Evolutionary conservation across 1,139 yeast species (phyloP), one percentile per base, ranked within the genome.

Genomic region (Diutina neorugosa): DNA sequence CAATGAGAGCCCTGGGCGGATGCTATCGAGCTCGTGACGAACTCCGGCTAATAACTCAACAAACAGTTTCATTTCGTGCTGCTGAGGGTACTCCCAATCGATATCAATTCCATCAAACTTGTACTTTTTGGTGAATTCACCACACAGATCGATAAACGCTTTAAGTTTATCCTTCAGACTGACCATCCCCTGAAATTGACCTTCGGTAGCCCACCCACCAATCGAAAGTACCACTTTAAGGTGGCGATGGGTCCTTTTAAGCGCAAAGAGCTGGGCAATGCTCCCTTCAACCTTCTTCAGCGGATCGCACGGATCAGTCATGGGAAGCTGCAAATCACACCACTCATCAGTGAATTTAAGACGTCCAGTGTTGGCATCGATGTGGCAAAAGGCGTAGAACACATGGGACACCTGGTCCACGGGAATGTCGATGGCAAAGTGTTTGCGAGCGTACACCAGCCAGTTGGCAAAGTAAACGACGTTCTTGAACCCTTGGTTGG

Each of bases 21-120:
- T 44, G 9, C 57, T 52, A 55, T 75, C 71, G 55, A 87, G 63
- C 40, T 64, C 68, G 0, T 43, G 52, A 47, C 85, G 71, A 16
- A 87, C 61, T 12, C 56, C 59, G 31, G 60, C 61, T 11, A 86
- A 65, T 42, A 88, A 59, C 12, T 66, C 64, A 1, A 79, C 71
- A 55, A 82, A 74, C 1, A 59, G 54, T 1, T 81, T 80, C 56
- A 87, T 84, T 0, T 63, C 60, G 2, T 61, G 59, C 47, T 67
- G 72, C 21, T 68, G 64, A 0, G 97, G 96, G 59, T 84, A 91
- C 65, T 93, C 98, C 97, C 97, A 93, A 67, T 93, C 98, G 41
- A 93, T 69, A 65, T 93, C 98, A 52, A 93, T 71, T 0, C 98
- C 98, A 64, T 93, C 98, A 61, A 93, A 82, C 0, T 87, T 85